phyloP scores from a whole-genome alignment of 2,329 filamentous ascomycete genomes.

The Botrytis deweyae region DNA sequence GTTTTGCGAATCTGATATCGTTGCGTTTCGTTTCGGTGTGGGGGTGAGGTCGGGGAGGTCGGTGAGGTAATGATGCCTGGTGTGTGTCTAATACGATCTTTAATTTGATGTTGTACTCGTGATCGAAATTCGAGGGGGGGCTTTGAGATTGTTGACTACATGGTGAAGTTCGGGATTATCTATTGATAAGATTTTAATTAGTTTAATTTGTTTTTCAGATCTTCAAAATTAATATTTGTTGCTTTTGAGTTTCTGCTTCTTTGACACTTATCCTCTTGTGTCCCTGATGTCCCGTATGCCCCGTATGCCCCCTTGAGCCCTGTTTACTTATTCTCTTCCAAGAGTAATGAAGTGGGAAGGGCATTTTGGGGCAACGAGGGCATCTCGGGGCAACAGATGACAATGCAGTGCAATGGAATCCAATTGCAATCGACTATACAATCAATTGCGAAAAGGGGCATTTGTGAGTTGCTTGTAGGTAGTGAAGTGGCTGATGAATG shows the following conservation, averaged over 20 bases:
- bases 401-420: not conserved
- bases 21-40: conserved; percentile 5
- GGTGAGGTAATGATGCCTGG: conserved; percentile 9
- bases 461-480: not conserved
- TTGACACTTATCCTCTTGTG: not conserved
- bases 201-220: conserved; percentile 3
- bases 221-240: conserved; percentile 1
- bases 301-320: not conserved
- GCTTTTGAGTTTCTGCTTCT: not conserved
- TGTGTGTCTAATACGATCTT: conserved; percentile 9
- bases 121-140: conserved; percentile 13
- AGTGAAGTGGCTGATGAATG: not conserved
- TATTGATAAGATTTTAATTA: conserved; percentile 2
- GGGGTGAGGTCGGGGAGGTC: not conserved
- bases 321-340: not conserved
- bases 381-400: not conserved
- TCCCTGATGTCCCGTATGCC: not conserved
- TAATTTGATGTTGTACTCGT: conserved; percentile 15
- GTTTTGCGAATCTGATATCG: not conserved
- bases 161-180: conserved; percentile 3
- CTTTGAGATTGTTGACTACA: conserved; percentile 17
- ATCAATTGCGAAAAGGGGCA: not conserved
- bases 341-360: not conserved
- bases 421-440: not conserved
- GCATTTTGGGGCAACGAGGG: not conserved